These are phyloP conservation scores for Darksidea phi DNA, from an alignment of 495 filamentous ascomycete species.

Conservation along the genomic window DNA sequence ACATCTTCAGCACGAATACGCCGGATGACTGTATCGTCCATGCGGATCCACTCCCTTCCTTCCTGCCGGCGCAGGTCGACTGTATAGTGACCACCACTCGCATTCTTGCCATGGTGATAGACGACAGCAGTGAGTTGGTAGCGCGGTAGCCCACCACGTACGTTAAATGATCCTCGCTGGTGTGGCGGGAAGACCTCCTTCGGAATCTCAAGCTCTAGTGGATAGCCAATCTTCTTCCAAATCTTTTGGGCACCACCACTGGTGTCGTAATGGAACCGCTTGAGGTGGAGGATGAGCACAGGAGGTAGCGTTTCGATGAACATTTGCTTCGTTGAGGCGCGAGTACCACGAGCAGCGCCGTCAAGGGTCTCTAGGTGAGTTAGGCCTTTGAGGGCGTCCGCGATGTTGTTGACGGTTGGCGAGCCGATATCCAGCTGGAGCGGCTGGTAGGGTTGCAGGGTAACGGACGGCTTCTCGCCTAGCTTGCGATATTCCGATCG, in stretches of 20 bases:
- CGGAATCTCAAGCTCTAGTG: slow-evolving; percentile 89
- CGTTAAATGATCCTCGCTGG: slow-evolving; percentile 62
- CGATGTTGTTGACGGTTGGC: slow-evolving; percentile 79
- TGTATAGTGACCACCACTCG: slow-evolving; percentile 93
- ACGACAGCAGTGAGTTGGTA: slow-evolving; percentile 90
- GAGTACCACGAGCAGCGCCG: slow-evolving; percentile 74
- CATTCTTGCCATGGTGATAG: slow-evolving; percentile 96
- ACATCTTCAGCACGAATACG: slow-evolving; percentile 87
- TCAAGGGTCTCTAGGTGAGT: slow-evolving; percentile 81
- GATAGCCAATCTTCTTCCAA: slow-evolving; percentile 97
- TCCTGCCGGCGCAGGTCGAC: slow-evolving; percentile 95
- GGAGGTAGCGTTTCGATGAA: slow-evolving; percentile 92
- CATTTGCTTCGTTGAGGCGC: slow-evolving; percentile 83
- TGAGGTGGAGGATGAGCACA: slow-evolving; percentile 90
- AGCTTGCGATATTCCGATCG: slow-evolving; percentile 85
- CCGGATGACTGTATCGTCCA: slow-evolving; percentile 90
- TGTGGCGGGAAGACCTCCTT: slow-evolving; percentile 83
- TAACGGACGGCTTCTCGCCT: slow-evolving; percentile 85
- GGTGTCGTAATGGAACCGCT: slow-evolving; percentile 94
- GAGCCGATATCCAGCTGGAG: slow-evolving; percentile 91
- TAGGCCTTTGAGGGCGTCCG: slow-evolving; percentile 82
- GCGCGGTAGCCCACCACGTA: slow-evolving; percentile 66
- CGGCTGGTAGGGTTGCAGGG: slow-evolving; percentile 88
- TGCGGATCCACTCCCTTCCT: slow-evolving; percentile 87
- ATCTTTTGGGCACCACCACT: slow-evolving; percentile 93